A percentile compares a stretch with the other conserved stretches of the same genome.
phyloP scores from a whole-genome alignment of 169 alveolate species.

The Plasmodium falciparum region DNA sequence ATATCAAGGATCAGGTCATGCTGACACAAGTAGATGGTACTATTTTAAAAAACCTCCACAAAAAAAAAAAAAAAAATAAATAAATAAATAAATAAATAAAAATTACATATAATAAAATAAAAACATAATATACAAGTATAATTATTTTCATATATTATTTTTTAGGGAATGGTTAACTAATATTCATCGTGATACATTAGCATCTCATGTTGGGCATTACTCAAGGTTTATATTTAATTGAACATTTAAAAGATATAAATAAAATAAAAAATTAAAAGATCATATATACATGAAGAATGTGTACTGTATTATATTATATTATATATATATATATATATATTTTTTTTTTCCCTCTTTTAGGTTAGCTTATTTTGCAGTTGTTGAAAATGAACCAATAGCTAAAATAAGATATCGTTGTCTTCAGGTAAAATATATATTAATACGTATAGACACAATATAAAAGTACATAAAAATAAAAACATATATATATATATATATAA shows the following conservation, averaged over 20 bases:
- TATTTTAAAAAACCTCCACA: slow-evolving; percentile 15
- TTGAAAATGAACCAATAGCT: slow-evolving; percentile 91
- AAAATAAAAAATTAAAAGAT: background rate
- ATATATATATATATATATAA: slow-evolving; percentile 12
- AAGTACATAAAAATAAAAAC: no score
- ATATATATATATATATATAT: background rate
- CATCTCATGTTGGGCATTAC: slow-evolving; percentile 94
- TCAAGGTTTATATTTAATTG: slow-evolving; percentile 80
- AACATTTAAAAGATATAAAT: background rate
- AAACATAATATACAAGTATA: slow-evolving; percentile 1
- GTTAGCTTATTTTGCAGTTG: slow-evolving; percentile 92
- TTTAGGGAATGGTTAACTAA: slow-evolving; percentile 94
- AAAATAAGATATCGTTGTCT: slow-evolving; percentile 90
- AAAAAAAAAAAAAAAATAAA: background rate
- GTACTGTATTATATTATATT: background rate
- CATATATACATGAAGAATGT: no score
- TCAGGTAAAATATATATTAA: slow-evolving; percentile 77
- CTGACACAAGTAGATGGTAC: slow-evolving; percentile 93
- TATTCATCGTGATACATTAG: slow-evolving; percentile 93
- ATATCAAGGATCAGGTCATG: slow-evolving; percentile 97
- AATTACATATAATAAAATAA: background rate
- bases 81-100: background rate
- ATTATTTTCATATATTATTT: background rate
- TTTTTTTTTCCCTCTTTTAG: slow-evolving; percentile 47
- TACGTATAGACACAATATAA: no score